phyloP scores from a whole-genome alignment of 1,139 yeast genomes.

The Hyphopichia fennica region DNA sequence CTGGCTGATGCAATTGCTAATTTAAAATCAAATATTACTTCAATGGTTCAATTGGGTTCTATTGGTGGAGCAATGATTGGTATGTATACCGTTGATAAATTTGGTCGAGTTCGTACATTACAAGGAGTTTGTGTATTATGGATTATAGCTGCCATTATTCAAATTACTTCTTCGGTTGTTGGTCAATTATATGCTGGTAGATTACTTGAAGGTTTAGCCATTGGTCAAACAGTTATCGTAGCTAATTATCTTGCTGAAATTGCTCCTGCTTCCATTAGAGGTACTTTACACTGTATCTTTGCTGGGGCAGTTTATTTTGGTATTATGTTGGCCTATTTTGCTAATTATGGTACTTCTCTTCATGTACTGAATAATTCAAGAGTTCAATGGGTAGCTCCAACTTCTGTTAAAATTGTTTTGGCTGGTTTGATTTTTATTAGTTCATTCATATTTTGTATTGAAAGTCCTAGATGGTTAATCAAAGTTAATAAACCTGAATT shows the following conservation, averaged over 20 bases:
- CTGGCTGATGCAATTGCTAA: slow-evolving; percentile 40
- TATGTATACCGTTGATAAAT: slow-evolving; percentile 47
- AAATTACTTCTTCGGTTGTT: slow-evolving; percentile 40
- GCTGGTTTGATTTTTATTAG: slow-evolving; percentile 42
- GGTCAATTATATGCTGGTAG: slow-evolving; percentile 59
- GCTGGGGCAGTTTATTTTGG: slow-evolving; percentile 60
- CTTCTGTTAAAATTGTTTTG: slow-evolving; percentile 38
- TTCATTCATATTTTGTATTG: slow-evolving; percentile 38
- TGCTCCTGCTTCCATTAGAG: slow-evolving; percentile 54
- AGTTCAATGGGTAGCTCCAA: slow-evolving; percentile 40
- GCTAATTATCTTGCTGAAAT: slow-evolving; percentile 56
- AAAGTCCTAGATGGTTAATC: slow-evolving; percentile 49
- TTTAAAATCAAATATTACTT: slow-evolving; percentile 53
- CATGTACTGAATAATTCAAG: slow-evolving; percentile 29
- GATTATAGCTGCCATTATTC: slow-evolving; percentile 50
- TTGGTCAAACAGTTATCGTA: slow-evolving; percentile 59
- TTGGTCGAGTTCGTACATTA: slow-evolving; percentile 57
- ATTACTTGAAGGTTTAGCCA: slow-evolving; percentile 53
- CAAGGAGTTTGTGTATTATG: slow-evolving; percentile 46
- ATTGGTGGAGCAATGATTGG: slow-evolving; percentile 58
- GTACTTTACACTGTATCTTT: slow-evolving; percentile 49
- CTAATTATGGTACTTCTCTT: slow-evolving; percentile 42
- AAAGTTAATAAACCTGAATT: slow-evolving; percentile 28
- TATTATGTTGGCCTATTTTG: slow-evolving; percentile 51
- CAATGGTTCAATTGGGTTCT: slow-evolving; percentile 65